phyloP scores from a whole-genome alignment of 2,329 filamentous ascomycete genomes.

The Alternaria rosae region DNA sequence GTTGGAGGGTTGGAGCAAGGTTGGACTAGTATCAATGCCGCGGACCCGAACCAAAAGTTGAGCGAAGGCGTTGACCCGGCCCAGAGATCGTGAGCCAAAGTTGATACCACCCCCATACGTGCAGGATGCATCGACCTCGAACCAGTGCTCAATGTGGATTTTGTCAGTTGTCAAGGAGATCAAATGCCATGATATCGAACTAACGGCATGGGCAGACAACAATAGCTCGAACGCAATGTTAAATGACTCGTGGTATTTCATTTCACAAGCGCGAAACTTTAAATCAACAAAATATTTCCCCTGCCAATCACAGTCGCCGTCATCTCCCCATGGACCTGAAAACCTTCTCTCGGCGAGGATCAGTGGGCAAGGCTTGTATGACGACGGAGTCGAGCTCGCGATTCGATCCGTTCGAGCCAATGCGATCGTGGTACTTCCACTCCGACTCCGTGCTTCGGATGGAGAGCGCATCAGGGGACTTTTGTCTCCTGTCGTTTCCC shows the following conservation, averaged over 20 bases:
- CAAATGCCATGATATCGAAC: neutral
- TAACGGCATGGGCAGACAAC: neutral
- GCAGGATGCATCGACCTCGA: neutral
- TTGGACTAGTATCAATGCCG: neutral
- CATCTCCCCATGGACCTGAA: conserved; percentile 22
- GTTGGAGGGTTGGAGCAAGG: neutral
- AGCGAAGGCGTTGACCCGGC: neutral
- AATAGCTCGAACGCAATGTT: neutral
- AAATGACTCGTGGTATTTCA: conserved; percentile 1
- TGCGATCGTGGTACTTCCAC: conserved; percentile 34
- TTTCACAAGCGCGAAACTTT: neutral
- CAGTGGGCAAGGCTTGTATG: conserved; percentile 29
- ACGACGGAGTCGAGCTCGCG: conserved; percentile 40
- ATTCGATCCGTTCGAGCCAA: conserved; percentile 36
- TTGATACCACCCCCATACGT: neutral
- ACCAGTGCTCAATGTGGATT: neutral
- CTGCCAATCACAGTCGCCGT: neutral
- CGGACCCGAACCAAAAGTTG: neutral
- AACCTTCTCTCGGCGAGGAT: conserved; percentile 41
- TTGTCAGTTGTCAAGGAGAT: neutral
- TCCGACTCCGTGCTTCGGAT: conserved; percentile 34
- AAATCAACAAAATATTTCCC: neutral
- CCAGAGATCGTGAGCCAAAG: neutral
- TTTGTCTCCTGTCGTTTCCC: conserved; percentile 10
- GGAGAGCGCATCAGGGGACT: conserved; percentile 29